Evolutionary conservation across 768 basidiomycete species (phyloP).

Genomic region (Boletus reticulatus): DNA sequence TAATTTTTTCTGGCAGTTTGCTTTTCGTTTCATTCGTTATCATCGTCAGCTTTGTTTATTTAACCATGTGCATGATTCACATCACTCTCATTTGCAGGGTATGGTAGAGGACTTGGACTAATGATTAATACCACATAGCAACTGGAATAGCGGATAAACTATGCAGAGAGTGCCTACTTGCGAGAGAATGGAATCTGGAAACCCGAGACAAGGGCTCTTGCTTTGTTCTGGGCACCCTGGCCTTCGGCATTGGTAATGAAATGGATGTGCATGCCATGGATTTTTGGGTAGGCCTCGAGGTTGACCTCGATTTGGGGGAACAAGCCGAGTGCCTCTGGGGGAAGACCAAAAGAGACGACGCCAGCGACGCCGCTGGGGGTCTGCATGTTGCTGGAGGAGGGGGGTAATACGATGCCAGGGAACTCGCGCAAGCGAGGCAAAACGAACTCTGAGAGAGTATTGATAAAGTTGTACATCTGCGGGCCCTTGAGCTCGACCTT

Average conservation of each 20-base stretch:
- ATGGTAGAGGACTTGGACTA: conserved; percentile 22
- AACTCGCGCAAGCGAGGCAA: conserved; percentile 93
- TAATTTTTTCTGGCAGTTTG: neutral
- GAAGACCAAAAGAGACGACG: conserved; percentile 86
- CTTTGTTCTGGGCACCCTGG: conserved; percentile 85
- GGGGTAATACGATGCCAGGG: conserved; percentile 77
- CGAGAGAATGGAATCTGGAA: conserved; percentile 88
- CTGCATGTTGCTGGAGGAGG: conserved; percentile 62
- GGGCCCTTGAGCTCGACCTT: conserved; percentile 90
- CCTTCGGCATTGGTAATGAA: conserved; percentile 89
- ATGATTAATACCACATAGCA: conserved; percentile 21
- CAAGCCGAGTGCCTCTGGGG: conserved; percentile 78
- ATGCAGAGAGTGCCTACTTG: conserved; percentile 23
- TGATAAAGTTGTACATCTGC: conserved; percentile 93
- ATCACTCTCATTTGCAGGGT: conserved; percentile 33
- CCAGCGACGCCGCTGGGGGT: conserved; percentile 80
- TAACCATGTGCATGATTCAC: conserved; percentile 10
- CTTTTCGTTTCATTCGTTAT: conserved; percentile 19
- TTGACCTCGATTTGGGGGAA: conserved; percentile 98
- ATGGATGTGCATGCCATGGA: conserved; percentile 91
- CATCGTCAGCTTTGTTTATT: conserved; percentile 14
- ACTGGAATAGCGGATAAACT: neutral
- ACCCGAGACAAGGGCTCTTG: conserved; percentile 82
- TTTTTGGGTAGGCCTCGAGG: conserved; percentile 80
- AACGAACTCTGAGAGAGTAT: conserved; percentile 88